These are phyloP conservation scores for Lipomyces japonicus DNA, from an alignment of 805 yeast genomes.

Conservation along the genomic window DNA sequence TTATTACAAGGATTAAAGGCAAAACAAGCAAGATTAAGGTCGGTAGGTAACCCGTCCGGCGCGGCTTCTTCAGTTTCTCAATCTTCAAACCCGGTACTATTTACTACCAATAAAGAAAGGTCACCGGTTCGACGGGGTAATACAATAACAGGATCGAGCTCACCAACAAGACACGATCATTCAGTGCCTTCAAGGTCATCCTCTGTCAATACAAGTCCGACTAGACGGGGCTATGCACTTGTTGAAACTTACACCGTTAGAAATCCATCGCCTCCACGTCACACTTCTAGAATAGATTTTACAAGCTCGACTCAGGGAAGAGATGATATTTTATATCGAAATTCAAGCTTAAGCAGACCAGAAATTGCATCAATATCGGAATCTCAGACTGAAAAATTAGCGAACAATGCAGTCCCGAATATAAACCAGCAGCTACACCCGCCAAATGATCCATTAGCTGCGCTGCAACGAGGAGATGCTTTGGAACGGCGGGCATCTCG, in stretches of 20 bases:
- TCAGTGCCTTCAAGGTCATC: slow-evolving; percentile 1
- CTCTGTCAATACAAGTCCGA: slow-evolving; percentile 1
- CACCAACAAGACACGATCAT: slow-evolving; percentile 5
- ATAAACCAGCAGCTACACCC: background rate
- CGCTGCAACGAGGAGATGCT: slow-evolving; percentile 76
- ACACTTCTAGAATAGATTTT: background rate
- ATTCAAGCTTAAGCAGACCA: too few species aligned
- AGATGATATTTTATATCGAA: background rate
- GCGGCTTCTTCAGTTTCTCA: slow-evolving; percentile 8
- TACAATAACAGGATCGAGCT: slow-evolving; percentile 2
- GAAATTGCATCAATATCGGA: background rate
- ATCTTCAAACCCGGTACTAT: background rate
- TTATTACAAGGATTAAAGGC: slow-evolving; percentile 73
- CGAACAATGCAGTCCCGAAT: background rate
- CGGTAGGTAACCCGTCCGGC: slow-evolving; percentile 2
- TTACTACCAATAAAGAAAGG: background rate
- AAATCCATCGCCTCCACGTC: background rate
- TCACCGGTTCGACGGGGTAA: slow-evolving; percentile 11
- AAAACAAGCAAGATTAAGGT: slow-evolving; percentile 62
- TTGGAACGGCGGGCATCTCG: slow-evolving; percentile 90
- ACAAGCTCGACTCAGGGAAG: background rate
- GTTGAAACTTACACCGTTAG: background rate
- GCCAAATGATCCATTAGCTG: slow-evolving; percentile 60
- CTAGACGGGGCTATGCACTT: background rate
- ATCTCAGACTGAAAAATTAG: background rate